Evolutionary conservation across 108 stramenopile species (phyloP), one percentile per base, ranked within the genome.

Genomic region (Cylindrotheca fusiformis): DNA sequence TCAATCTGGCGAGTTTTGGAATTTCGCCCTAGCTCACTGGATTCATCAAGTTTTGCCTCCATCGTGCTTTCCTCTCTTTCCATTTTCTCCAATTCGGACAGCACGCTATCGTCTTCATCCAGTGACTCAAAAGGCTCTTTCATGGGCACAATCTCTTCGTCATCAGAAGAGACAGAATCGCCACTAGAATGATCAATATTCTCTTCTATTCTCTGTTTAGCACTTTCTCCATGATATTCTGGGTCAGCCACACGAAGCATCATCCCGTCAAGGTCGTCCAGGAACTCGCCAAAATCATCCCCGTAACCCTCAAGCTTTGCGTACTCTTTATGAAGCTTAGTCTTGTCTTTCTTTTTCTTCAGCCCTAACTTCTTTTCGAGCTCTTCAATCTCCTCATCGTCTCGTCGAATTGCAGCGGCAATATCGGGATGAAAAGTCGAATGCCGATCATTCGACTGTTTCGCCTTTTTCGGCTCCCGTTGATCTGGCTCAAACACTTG

Each of bases 201-300:
- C 27, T 62, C 53, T 18, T 30, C 49, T 2, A 26, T 18, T 27
- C 48, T 55, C 22, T 6, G 6, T 30, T 28, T 50, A 29, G 32
- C 20, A 4, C 26, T 8, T n/a, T 22, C 33, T 52, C 18, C 19
- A n/a, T 5, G 5, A 52, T 52, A 23, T 20, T 52, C 21, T n/a
- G 52, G 65, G 32, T 63, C 29, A 6, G 47, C 50, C 50, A 85
- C 63, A 24, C 84, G 67, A 17, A 60, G 68, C 26, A 87, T 71
- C 76, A 91, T 73, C 55, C 71, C 65, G 52, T 91, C 90, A 29
- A 91, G 52, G 62, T 72, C 86, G 65, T 86, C 71, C 20, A 91
- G 50, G 56, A 87, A 91, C 23, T 86, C 79, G 23, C 90, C 90
- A 75, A 91, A 91, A 59, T 87, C 86, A 44, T 91, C 90, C 5